Evolutionary conservation across 768 basidiomycete species (phyloP).

Genomic region (Mycena sanguinolenta): DNA sequence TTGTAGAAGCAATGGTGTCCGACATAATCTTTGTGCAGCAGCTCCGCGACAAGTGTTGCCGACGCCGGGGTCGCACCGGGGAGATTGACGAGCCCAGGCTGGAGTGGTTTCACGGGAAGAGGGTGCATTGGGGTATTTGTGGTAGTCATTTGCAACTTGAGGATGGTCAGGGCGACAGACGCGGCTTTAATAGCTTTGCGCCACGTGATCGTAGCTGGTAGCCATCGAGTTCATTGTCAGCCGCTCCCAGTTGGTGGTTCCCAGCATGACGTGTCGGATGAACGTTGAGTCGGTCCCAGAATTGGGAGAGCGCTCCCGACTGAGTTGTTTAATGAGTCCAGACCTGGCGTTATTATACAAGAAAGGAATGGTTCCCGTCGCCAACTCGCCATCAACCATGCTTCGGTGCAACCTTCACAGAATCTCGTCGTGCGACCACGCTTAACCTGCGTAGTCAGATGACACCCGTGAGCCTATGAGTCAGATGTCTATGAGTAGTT

Average conservation of each 20-base stretch:
- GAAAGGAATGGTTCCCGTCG: too few relatives aligned
- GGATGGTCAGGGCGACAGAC: not conserved
- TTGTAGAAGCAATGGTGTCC: conserved; percentile 31
- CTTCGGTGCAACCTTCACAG: too few relatives aligned
- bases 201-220: conserved; percentile 11
- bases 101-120: conserved; percentile 20
- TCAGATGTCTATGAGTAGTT: too few relatives aligned
- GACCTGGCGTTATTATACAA: conserved; percentile 6
- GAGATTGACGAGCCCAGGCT: conserved; percentile 26
- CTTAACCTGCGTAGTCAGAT: too few relatives aligned
- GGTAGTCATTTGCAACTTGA: not conserved
- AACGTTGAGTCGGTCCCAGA: not conserved
- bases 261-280: not conserved
- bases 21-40: conserved; percentile 20
- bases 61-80: conserved; percentile 24
- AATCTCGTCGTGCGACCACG: too few relatives aligned
- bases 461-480: too few relatives aligned
- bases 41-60: conserved; percentile 21
- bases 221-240: conserved; percentile 10
- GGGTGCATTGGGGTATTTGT: not conserved
- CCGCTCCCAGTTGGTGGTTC: too few relatives aligned
- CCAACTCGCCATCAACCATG: too few relatives aligned
- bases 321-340: not conserved
- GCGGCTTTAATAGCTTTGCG: conserved; percentile 5
- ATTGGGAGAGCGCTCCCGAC: not conserved